Base-by-base conservation (phyloP, 2,329 filamentous ascomycete genomes). In the Harringtonia lauricola region DNA sequence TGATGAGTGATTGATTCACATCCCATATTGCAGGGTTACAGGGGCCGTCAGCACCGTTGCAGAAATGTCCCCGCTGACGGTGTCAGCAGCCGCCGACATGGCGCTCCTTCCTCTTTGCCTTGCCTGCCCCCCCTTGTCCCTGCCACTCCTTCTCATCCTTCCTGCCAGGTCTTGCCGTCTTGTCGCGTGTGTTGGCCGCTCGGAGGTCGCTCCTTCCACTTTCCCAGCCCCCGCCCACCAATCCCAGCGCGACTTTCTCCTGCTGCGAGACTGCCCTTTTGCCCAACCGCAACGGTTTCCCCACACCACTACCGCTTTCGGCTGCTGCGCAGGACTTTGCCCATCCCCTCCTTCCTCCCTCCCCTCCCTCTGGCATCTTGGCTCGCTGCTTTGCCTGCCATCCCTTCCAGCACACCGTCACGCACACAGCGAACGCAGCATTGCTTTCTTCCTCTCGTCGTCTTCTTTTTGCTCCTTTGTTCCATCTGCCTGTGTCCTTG, bases 291-390 rank as follows among this genome's bases (percentile, higher is more conserved):
- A 42, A 44, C 43, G 33, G 45, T 38, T 45, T 48, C 46, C 42
- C 46, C 47, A 49, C 48, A 49, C 46, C 38, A 47, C n/a, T 22
- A 31, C 43, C 34, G 35, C 26, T 43, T 47, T 39, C 13, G 41
- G 26, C 43, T 36, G 28, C 17, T n/a, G 31, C 28, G 41, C 40
- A 41, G 37, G 43, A 40, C 43, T 40, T 39, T 44, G 18, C 17
- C 9, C 8, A 4, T 12, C 37, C 36, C 34, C 38, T 41, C 45
- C 17, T 39, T 31, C 33, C 24, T 44, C 24, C 37, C 33, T 33
- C 8, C 30, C 21, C 31, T 13, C 21, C 31, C 38, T 39, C 42
- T 13, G 37, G 21, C 30, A 22, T 29, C 37, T 38, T 13, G n/a
- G 41, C 44, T 41, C 39, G 28, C 41, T 29, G 8, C 30, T 28